Conservation (phyloP, 192 early-diverging fungal genomes). For the Geosiphon pyriformis region DNA sequence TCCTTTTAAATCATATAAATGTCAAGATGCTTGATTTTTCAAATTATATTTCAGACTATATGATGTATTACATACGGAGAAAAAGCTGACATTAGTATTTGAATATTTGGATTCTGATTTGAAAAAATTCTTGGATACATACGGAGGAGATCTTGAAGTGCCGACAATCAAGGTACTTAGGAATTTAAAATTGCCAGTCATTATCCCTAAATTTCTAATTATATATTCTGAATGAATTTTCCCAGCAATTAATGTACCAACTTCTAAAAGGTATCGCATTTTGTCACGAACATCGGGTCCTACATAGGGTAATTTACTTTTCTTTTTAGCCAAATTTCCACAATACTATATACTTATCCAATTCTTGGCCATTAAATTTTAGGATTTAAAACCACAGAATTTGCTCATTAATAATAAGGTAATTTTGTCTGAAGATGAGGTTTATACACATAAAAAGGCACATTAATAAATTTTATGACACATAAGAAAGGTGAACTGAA, state of each 20-base stretch:
- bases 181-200: not conserved
- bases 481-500: conserved; percentile 73
- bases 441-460: not conserved
- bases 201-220: no score
- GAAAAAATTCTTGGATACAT: conserved; percentile 96
- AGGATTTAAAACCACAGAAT: conserved; percentile 86
- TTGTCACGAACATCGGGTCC: conserved; percentile 92
- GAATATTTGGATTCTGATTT: conserved; percentile 98
- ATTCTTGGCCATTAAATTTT: conserved; percentile 7
- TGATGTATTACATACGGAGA: conserved; percentile 96
- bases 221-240: not conserved
- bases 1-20: conserved; percentile 3
- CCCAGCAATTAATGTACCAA: conserved; percentile 93
- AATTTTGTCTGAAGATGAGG: no score
- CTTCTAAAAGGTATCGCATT: conserved; percentile 94
- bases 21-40: conserved; percentile 7
- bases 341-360: not conserved
- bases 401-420: conserved; percentile 86
- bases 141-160: conserved; percentile 73
- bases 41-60: conserved; percentile 57
- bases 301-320: conserved; percentile 70
- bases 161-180: conserved; percentile 74
- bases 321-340: not conserved
- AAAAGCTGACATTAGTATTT: conserved; percentile 97
- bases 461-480: no score